Percentiles rank a stretch among this genome's conserved stretches.
Conservation (phyloP, 1,284 basidiomycete species). For the Boletellus sp. region DNA sequence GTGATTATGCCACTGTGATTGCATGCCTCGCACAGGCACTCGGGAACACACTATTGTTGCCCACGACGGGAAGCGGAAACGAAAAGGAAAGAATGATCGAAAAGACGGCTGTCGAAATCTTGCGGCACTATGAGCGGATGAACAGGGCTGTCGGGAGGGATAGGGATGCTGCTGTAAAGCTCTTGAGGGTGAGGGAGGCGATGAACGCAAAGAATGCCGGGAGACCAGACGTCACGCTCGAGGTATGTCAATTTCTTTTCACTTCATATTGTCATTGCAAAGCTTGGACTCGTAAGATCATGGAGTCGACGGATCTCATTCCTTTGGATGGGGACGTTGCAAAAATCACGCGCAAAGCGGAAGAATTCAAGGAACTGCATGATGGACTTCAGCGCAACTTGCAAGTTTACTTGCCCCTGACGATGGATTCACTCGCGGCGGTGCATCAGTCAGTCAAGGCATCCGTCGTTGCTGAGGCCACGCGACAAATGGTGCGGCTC, state of each 20-base stretch:
- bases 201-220: constrained; percentile 74
- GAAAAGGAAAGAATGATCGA: constrained; percentile 73
- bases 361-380: constrained; percentile 85
- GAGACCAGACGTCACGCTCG: constrained; percentile 74
- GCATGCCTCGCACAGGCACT: constrained; percentile 86
- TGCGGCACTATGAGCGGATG: constrained; percentile 84
- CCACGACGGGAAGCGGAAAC: constrained; percentile 57
- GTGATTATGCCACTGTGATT: constrained; percentile 87
- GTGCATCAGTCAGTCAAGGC: constrained; percentile 76
- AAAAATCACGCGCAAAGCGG: constrained; percentile 82
- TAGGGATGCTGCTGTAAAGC: constrained; percentile 70
- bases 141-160: constrained; percentile 75
- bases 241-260: constrained; percentile 49
- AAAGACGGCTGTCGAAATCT: constrained; percentile 77
- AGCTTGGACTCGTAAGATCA: constrained; percentile 47
- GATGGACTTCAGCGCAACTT: constrained; percentile 89
- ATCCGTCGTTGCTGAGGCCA: constrained; percentile 68
- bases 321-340: constrained; percentile 86
- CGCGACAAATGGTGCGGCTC: constrained; percentile 64
- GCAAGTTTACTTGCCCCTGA: constrained; percentile 83
- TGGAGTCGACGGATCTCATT: constrained; percentile 87
- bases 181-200: constrained; percentile 83
- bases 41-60: constrained; percentile 77
- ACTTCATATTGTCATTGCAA: background rate
- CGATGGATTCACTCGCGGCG: constrained; percentile 90